Evolutionary conservation across 2,329 filamentous ascomycete genomes (phyloP), one percentile per base, ranked within the genome.

Genomic region (Magnaporthales sp.): DNA sequence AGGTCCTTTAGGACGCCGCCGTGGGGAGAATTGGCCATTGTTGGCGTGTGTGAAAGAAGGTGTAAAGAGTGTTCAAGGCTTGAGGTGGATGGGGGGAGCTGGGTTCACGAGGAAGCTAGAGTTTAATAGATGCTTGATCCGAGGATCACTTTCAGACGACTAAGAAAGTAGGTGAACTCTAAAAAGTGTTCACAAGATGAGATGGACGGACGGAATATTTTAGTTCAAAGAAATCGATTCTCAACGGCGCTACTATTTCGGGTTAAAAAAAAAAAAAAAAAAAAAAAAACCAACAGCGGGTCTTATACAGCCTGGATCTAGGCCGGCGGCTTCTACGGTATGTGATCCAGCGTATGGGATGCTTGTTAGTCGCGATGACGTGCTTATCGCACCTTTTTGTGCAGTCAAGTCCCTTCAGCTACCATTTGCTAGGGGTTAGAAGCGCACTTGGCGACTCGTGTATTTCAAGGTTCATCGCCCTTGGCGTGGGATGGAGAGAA

Each of bases 1-100:
- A 99, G 88, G 85, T 99, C 95, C 90, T 98, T 98, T 76, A 99
- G 91, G 84, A 94, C 84, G 76, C 95, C 95, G 81, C 94, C 94
- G 77, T 95, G 91, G 72, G 91, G 91, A 78, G 86, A 74, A 79
- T 89, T 89, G 75, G 87, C 86, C 87, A 89, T 89, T 71, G 70
- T 83, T 71, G 6, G 64, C 46, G 32, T 62, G 62, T 9, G 46
- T 27, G 54, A 7, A 6, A 31, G 29, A 56, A 29, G 29, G 46
- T 11, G 27, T 27, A 19, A 24, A 15, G 10, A 9, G 4, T 46
- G 30, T 22, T 13, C 6, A 19, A 11, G 15, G 6, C n/a, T n/a
- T 32, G 7, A 6, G 6, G 26, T 19, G n/a, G n/a, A n/a, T 7
- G 24, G 6, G 13, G 15, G 27, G 24, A 15, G 11, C 31, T 11